Base-by-base conservation (phyloP, 2,329 filamentous ascomycete genomes). In the Penicillium capsulatum region DNA sequence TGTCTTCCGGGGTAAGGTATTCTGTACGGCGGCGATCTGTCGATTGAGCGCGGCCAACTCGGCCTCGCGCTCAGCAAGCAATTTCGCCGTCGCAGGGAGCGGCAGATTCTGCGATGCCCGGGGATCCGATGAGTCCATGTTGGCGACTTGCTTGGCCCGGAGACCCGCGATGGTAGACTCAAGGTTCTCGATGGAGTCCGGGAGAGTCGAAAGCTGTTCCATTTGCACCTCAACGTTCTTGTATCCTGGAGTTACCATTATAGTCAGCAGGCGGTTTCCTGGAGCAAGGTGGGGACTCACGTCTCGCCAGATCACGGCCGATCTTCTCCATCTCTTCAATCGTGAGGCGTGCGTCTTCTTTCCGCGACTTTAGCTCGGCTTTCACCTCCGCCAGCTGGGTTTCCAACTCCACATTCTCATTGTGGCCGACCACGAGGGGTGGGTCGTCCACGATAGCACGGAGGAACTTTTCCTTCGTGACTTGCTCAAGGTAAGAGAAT, bases 391-490 rank as follows among this genome's bases (percentile, higher is more conserved):
- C 74, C 11, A 87, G 70, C 44, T 87, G 82, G 40, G 76, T 72
- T 60, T 92, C 87, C 16, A 94, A 68, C 41, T 83, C 81, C 33
- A 83, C 70, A 60, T 96, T 97, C 59, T 97, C 90, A 54, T 82
- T 77, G 30, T 83, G 79, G 28, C 83, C 83, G 42, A 94, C 86
- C 31, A 97, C 84, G 11, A 90, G 75, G 0, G 91, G 92, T 34
- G 90, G 88, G 48, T 95, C 86, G 48, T 87, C 88, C 11, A 94
- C 88, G 54, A 97, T 94, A 48, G 86, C 83, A 52, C 89, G 86
- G 38, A 98, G 83, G 65, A 96, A 97, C 59, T 95, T 94, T 65
- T 98, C 92, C 68, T 97, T 98, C 31, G 91, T 97, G 47, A 97
- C 89, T 72, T 97, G 92, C 68, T 98, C 92, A 54, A 96, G 85